Evolutionary conservation across 805 yeast genomes (phyloP), one percentile per base, ranked within the genome.

Genomic region (Clavispora carvajalis): DNA sequence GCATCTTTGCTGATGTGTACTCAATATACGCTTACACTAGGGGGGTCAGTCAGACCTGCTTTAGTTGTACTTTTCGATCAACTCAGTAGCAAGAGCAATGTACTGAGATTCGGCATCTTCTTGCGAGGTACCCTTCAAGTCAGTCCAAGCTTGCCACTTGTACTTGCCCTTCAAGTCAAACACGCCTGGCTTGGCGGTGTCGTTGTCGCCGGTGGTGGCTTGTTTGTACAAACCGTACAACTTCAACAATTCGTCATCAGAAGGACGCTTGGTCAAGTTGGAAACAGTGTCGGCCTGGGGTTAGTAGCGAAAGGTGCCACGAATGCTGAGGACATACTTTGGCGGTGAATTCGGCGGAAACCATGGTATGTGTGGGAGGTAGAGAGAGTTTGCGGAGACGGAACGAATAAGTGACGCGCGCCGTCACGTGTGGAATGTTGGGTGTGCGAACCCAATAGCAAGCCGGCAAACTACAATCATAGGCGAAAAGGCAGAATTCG

Each of bases 141-240:
- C 81, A 57, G 82, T 82, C 98, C 98, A 93, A 7, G 98, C 77
- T 61, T 90, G 91, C 98, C 98, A 93, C 76, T 93, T 93, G 78
- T 86, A 85, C 69, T 95, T 89, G 53, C 91, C 97, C 72, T 85
- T 88, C 71, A 93, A 76, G 69, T 89, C 95, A 64, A 93, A 87
- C 44, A 85, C 68, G 48, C 96, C 93, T 40, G 99, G 99, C 71
- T 87, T 86, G 41, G 75, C 71, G 47, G 95, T 85, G 51, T 63
- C 65, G 77, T 88, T 88, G 76, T 93, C 99, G 51, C 99, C 99
- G 42, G 82, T 84, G 25, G 97, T 91, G 54, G 98, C 95, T 73
- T 93, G 99, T 70, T 93, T 93, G 83, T 76, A 93, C 55, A 93
- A 75, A 36, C 91, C 97, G 71, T 93, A 93, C 56, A 93, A 74